These are phyloP conservation scores for Papiliotrema fonsecae DNA, from an alignment of 1,284 basidiomycete genomes.

Conservation along the genomic window DNA sequence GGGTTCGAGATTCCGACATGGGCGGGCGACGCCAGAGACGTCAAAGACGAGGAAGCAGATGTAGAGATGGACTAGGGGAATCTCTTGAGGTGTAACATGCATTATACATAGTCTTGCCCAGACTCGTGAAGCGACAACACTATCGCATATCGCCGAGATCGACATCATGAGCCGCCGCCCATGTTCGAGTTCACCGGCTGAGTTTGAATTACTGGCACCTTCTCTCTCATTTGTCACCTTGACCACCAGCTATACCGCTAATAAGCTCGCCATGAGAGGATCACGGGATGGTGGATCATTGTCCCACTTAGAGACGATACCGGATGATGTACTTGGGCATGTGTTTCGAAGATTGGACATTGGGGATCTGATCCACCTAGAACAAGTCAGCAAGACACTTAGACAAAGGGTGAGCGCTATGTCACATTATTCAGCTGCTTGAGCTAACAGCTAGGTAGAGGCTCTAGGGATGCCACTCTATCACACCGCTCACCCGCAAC, in stretches of 20 bases:
- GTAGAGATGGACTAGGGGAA: conserved; percentile 8
- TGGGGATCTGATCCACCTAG: conserved; percentile 17
- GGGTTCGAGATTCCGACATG: conserved; percentile 45
- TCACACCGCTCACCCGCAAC: conserved; percentile 22
- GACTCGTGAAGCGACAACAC: neutral
- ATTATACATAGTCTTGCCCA: neutral
- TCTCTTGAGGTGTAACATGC: neutral
- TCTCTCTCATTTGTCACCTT: too few relatives aligned
- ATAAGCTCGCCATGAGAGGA: too few relatives aligned
- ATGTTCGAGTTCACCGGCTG: too few relatives aligned
- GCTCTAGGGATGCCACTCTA: conserved; percentile 32
- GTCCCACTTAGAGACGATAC: conserved; percentile 24
- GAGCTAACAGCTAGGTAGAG: conserved; percentile 19
- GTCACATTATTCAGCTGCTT: conserved; percentile 6
- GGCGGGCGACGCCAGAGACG: conserved; percentile 27
- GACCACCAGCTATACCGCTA: too few relatives aligned
- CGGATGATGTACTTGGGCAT: conserved; percentile 35
- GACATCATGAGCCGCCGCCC: too few relatives aligned
- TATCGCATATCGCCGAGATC: too few relatives aligned
- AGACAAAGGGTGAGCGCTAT: conserved; percentile 24
- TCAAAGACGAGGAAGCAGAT: conserved; percentile 6
- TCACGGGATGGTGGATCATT: too few relatives aligned
- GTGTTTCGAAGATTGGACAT: conserved; percentile 25
- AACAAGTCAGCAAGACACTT: conserved; percentile 9
- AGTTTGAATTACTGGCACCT: too few relatives aligned